Evolutionary conservation across 2,329 filamentous ascomycete species (phyloP).

Genomic region (Beauveria scarabaeidicola): DNA sequence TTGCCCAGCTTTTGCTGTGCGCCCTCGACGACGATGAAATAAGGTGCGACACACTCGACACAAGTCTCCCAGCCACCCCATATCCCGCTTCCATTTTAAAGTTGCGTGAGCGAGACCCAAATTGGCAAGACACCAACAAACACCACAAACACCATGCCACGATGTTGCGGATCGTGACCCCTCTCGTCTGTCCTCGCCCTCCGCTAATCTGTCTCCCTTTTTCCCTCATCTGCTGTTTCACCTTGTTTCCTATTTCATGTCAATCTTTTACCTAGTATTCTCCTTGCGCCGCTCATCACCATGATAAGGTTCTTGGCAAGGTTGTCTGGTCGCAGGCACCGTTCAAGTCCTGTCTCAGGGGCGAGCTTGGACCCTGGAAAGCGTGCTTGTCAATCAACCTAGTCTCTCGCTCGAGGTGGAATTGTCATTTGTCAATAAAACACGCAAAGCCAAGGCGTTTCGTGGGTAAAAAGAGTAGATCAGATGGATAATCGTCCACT

Average conservation of each 20-base stretch:
- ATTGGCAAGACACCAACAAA: not conserved
- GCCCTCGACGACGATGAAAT: constrained; percentile 2
- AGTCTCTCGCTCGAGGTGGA: not conserved
- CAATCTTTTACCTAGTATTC: not conserved
- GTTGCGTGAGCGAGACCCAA: constrained; percentile 2
- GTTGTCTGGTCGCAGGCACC: constrained; percentile 6
- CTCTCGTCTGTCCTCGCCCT: not conserved
- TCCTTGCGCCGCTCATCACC: not conserved
- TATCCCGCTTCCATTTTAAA: constrained; percentile 2
- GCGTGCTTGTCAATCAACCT: not conserved
- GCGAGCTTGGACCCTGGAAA: constrained; percentile 6
- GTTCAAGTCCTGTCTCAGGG: constrained; percentile 4
- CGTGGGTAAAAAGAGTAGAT: not conserved
- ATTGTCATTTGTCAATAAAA: not conserved
- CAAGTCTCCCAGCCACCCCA: not conserved
- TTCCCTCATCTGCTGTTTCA: not conserved
- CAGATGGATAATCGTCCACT: constrained; percentile 7
- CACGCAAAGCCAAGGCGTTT: not conserved
- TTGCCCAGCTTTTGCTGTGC: not conserved
- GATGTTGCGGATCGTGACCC: constrained; percentile 2
- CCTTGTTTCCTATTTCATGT: not conserved
- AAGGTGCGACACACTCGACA: constrained; percentile 7
- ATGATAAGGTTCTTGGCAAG: constrained; percentile 9
- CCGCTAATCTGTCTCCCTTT: constrained; percentile 1
- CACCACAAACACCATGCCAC: not conserved